Base-by-base conservation (phyloP, 2,329 filamentous ascomycete genomes). In the Cercospora zeae-maydis region DNA sequence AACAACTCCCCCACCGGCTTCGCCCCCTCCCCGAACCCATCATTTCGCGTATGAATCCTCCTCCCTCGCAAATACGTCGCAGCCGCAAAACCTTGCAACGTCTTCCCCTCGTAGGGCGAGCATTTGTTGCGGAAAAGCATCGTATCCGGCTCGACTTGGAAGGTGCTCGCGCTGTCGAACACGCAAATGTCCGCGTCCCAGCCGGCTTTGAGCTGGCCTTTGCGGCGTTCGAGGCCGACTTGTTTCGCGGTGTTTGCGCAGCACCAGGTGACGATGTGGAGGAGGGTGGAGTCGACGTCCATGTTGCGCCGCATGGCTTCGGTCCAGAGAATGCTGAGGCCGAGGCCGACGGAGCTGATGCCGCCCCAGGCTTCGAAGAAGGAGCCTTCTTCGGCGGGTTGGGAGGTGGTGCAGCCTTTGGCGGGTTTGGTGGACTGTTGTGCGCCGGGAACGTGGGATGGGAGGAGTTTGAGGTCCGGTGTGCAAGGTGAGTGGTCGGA, bases 331-430 rank as follows among this genome's bases (percentile, higher is more conserved):
- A 99, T 96, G 4, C 92, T 91, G 3, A 99, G 83, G 0, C 95
- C 95, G 1, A 99, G 85, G 0, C 95, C 95, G 16, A 99, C 93
- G 4, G 90, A 95, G 3, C 91, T 93, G 72, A 99, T 96, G 13
- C 95, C 95, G 59, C 95, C 95, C 95, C 95, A 99, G 0, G 93
- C 93, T 3, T 89, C 87, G 78, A 98, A 95, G 83, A 99, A 98
- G 78, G 98, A 91, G 37, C 95, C 95, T 33, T 78, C 75, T 27
- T 97, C 91, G 39, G 95, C 93, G 24, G 24, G 24, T 24, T 78
- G 76, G 21, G 80, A 77, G 37, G 77, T 74, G 24, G 74, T 74
- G 5, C 75, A 72, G 19, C 68, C 70, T 60, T 71, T 74, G 63
- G 67, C 70, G 62, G 73, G 74, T 64, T 70, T 47, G 2, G 24